These are phyloP conservation scores for Caryopteris hybrid DNA, from an alignment of 305 asterid genomes.

Conservation along the genomic window DNA sequence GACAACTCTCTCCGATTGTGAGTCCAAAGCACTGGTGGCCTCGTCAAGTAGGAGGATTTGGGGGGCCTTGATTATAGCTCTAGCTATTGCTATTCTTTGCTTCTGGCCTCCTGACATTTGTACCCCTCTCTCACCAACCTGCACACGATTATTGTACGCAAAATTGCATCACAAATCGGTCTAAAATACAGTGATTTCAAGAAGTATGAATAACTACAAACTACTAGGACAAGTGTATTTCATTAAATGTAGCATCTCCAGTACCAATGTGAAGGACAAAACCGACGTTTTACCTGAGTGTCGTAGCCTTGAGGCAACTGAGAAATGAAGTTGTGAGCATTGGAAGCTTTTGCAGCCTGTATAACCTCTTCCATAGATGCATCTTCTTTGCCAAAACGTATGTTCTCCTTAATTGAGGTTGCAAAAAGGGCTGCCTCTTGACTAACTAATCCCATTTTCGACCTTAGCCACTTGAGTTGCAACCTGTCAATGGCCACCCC, in stretches of 20 bases:
- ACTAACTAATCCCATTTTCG: constrained; percentile 96
- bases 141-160: background rate
- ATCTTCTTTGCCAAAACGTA: constrained; percentile 84
- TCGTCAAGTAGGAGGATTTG: constrained; percentile 88
- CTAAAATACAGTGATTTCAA: no score
- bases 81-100: constrained; percentile 92
- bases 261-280: background rate
- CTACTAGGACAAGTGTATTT: no score
- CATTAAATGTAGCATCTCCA: background rate
- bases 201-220: no score
- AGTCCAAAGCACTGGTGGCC: constrained; percentile 94
- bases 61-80: constrained; percentile 80
- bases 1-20: constrained; percentile 77
- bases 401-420: constrained; percentile 81
- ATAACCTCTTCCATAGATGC: constrained; percentile 73
- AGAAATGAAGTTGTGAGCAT: constrained; percentile 87
- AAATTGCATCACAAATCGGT: no score
- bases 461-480: constrained; percentile 91
- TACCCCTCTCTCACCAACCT: constrained; percentile 97
- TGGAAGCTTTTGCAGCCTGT: constrained; percentile 85
- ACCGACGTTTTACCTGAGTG: constrained; percentile 56
- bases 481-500: constrained; percentile 65
- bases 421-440: constrained; percentile 96
- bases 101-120: constrained; percentile 97
- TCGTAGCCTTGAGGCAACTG: constrained; percentile 88